A percentile compares a stretch with the other conserved stretches of the same genome.
Evolutionary conservation across 805 yeast genomes (phyloP).

Genomic region (Candida endomychidarum): DNA sequence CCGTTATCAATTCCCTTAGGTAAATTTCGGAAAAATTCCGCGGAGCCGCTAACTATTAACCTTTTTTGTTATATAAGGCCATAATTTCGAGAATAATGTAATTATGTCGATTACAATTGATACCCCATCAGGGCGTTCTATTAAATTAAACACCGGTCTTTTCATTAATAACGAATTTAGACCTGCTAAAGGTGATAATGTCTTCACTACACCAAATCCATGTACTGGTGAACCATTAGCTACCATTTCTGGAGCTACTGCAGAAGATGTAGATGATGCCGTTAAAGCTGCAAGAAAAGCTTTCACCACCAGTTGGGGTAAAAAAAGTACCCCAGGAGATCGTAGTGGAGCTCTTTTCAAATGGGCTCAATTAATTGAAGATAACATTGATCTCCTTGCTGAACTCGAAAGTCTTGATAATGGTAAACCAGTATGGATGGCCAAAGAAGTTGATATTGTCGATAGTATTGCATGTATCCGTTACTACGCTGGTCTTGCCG

Average conservation of each 20-base stretch:
- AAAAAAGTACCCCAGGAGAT: slow-evolving; percentile 42
- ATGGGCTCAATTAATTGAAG: slow-evolving; percentile 50
- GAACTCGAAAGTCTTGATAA: slow-evolving; percentile 59
- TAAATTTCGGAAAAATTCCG: background rate
- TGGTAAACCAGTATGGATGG: slow-evolving; percentile 54
- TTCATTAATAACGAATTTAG: slow-evolving; percentile 55
- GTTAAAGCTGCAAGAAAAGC: slow-evolving; percentile 54
- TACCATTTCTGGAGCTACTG: slow-evolving; percentile 50
- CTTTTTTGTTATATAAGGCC: slow-evolving; percentile 1
- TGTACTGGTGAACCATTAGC: slow-evolving; percentile 53
- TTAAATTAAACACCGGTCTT: slow-evolving; percentile 33
- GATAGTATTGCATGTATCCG: slow-evolving; percentile 56
- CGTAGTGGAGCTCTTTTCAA: slow-evolving; percentile 49
- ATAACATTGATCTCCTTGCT: slow-evolving; percentile 50
- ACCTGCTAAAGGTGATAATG: slow-evolving; percentile 32
- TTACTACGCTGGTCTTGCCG: slow-evolving; percentile 76
- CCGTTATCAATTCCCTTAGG: no score
- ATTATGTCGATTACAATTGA: slow-evolving; percentile 12
- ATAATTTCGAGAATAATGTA: background rate
- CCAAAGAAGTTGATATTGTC: slow-evolving; percentile 54
- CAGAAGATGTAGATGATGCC: slow-evolving; percentile 53
- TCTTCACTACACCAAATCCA: slow-evolving; percentile 50
- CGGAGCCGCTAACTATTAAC: no score
- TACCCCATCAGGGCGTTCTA: slow-evolving; percentile 13
- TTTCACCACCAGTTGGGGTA: slow-evolving; percentile 45